phyloP scores from a whole-genome alignment of 2,329 filamentous ascomycete genomes.

The Verticillium nubilum region DNA sequence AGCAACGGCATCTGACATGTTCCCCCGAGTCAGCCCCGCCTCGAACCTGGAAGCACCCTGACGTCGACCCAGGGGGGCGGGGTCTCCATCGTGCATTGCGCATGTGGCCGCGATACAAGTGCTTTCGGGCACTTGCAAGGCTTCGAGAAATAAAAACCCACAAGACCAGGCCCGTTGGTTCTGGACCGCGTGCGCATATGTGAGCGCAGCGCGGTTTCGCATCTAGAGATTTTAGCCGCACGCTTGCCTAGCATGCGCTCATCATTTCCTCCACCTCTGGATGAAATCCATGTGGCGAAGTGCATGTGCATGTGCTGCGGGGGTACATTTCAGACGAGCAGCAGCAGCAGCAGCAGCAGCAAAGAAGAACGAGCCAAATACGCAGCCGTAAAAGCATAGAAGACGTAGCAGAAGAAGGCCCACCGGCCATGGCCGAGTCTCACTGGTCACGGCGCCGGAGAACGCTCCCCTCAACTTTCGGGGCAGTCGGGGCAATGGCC shows the following conservation, averaged over 20 bases:
- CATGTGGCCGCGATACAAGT: background rate
- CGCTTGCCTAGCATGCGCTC: too few species aligned
- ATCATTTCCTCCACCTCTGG: too few species aligned
- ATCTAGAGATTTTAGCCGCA: background rate
- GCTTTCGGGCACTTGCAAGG: too few species aligned
- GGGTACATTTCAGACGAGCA: too few species aligned
- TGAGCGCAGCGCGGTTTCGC: background rate
- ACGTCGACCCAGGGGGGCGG: background rate
- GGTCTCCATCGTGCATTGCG: background rate
- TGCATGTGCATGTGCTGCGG: too few species aligned
- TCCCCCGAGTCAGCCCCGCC: background rate
- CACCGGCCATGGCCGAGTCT: background rate
- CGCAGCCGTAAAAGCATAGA: constrained; percentile 2
- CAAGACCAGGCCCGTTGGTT: background rate
- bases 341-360: too few species aligned
- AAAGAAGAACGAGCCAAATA: background rate
- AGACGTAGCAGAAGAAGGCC: constrained; percentile 2
- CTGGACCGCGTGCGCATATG: background rate
- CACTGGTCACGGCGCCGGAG: background rate
- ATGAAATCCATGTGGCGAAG: too few species aligned
- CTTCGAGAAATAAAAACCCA: too few species aligned
- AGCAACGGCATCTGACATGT: background rate
- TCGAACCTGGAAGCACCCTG: background rate
- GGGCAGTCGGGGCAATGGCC: background rate
- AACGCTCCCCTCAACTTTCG: background rate